Evolutionary conservation across 2,329 filamentous ascomycete species (phyloP).

Genomic region (Bipolaris cookei): DNA sequence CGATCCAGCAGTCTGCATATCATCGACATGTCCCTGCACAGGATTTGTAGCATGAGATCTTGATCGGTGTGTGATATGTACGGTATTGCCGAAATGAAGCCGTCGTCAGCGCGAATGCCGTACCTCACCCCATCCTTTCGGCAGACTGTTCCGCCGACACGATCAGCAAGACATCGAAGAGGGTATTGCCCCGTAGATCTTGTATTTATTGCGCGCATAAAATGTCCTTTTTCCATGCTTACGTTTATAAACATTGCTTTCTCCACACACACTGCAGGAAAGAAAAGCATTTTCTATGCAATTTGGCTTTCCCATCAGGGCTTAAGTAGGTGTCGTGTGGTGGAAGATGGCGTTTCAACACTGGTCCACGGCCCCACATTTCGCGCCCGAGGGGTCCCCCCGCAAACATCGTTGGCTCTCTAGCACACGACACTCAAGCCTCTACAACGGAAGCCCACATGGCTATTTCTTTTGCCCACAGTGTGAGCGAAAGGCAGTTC

Average conservation of each 20-base stretch:
- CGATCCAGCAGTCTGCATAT: neutral
- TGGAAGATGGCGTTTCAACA: neutral
- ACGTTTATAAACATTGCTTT: neutral
- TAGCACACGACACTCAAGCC: neutral
- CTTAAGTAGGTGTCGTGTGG: neutral
- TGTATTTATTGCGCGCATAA: neutral
- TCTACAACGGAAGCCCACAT: neutral
- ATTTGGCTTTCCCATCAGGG: neutral
- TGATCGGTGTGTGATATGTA: slow-evolving; percentile 2
- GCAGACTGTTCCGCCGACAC: neutral
- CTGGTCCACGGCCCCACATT: neutral
- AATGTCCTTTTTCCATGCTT: neutral
- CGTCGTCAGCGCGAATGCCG: neutral
- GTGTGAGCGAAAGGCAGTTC: neutral
- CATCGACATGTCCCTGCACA: neutral
- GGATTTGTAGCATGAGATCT: neutral
- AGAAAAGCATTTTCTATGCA: neutral
- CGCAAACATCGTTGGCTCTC: neutral
- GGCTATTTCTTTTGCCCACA: neutral
- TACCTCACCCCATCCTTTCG: neutral
- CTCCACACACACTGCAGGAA: neutral
- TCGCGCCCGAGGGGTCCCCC: neutral
- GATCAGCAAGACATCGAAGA: neutral
- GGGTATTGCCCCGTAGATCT: neutral
- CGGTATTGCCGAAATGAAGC: neutral